phyloP scores from a whole-genome alignment of 116 monocot genomes.

The Iris pallida region DNA sequence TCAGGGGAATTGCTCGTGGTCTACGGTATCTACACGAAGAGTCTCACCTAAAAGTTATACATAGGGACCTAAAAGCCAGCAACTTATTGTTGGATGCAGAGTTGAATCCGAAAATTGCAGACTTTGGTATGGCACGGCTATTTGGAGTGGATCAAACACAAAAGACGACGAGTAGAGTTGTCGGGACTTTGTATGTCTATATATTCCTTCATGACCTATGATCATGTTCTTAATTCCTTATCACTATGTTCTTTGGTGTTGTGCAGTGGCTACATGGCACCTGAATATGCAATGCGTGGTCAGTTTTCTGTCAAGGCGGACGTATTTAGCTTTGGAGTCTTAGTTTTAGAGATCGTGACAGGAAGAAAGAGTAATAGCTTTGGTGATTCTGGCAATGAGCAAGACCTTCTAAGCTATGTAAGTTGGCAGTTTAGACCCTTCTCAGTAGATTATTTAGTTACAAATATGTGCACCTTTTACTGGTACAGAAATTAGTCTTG shows the following conservation, averaged over 20 bases:
- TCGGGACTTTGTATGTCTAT: conserved; percentile 8
- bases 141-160: conserved; percentile 9
- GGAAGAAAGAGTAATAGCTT: background rate
- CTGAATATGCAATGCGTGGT: background rate
- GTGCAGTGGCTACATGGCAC: conserved; percentile 7
- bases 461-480: too few species aligned
- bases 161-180: background rate
- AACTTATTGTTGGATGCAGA: conserved; percentile 16
- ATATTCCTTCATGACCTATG: too few species aligned
- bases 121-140: conserved; percentile 15
- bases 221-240: too few species aligned
- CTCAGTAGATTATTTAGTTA: too few species aligned
- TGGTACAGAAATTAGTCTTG: too few species aligned
- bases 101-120: conserved; percentile 28
- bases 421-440: too few species aligned
- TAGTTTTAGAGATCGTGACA: background rate
- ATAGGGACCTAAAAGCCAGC: conserved; percentile 29
- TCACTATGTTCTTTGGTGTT: too few species aligned
- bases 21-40: conserved; percentile 29
- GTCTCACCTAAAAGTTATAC: conserved; percentile 21
- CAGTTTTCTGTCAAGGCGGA: background rate
- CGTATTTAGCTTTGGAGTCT: conserved; percentile 3
- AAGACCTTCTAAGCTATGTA: conserved; percentile 6
- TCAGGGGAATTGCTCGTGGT: conserved; percentile 20
- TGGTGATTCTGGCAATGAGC: background rate